Base-by-base conservation (phyloP, 2,329 filamentous ascomycete species). In the Cladosporium sp. region DNA sequence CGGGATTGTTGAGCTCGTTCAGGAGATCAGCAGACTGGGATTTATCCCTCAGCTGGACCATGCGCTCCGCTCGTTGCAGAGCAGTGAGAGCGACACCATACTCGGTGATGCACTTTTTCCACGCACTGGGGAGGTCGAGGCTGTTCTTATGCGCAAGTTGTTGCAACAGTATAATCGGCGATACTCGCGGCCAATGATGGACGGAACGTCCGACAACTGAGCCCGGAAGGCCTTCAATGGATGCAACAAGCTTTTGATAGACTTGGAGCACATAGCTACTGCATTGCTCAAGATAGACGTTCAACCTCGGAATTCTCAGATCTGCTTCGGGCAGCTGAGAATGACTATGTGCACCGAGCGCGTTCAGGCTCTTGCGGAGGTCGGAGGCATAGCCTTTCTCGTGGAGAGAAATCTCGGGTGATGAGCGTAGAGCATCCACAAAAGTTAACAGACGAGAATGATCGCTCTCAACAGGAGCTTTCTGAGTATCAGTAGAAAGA, bases 101-200 rank as follows among this genome's bases (percentile, higher is more conserved):
- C 0, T 59, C 32, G 0, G 80, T 59, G 1, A 83, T 50, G 0
- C 51, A 58, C 9, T 71, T 57, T 27, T 71, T 71, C 59, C 73
- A 68, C 0, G 61, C 60, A 0, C 38, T 9, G 0, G 70, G 67
- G 11, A 76, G 72, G 0, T 8, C 9, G 0, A 38, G 22, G 1
- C 53, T 53, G 0, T 63, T 62, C 0, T 58, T 68, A 0, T 68
- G 70, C 6, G 74, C 67, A 0, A 83, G 60, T 30, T 76, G 73
- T 38, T 75, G 69, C 0, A 83, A 69, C 0, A 81, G 52, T 0
- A 72, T 64, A 0, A 70, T 49, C 0, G 63, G 65, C 0, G 72
- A 76, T 2, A 74, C 53, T 1, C 63, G 67, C 0, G 78, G 78
- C 72, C 73, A 78, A 0, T 79, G 59, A 0, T 16, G 52, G n/a